Percentiles rank a stretch among this genome's conserved stretches.
These are phyloP conservation scores for Echinosophora koreensis DNA, from an alignment of 306 rosid genomes.

Conservation along the genomic window DNA sequence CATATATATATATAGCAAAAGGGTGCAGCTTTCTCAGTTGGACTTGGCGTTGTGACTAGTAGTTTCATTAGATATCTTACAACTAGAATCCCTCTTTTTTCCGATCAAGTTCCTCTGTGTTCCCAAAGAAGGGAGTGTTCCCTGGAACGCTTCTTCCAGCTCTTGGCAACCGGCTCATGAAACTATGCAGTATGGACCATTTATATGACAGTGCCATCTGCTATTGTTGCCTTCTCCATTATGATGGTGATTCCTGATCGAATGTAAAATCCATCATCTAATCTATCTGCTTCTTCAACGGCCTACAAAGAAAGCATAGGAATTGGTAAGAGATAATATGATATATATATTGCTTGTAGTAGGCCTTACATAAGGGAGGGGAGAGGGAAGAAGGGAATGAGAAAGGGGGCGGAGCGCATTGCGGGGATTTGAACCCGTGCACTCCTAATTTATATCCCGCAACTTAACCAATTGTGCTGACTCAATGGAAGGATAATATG, in stretches of 20 bases:
- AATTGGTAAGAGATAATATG: constrained; percentile 16
- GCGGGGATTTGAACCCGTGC: too few species aligned
- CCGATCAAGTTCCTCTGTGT: background rate
- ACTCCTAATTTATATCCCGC: too few species aligned
- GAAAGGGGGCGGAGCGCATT: too few species aligned
- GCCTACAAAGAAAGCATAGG: constrained; percentile 59
- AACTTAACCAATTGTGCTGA: too few species aligned
- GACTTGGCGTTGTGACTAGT: constrained; percentile 18
- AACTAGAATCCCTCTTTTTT: too few species aligned
- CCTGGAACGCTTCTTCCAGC: constrained; percentile 34
- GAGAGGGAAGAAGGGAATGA: too few species aligned
- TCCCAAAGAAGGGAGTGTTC: constrained; percentile 26
- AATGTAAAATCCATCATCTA: constrained; percentile 83
- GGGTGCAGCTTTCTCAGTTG: constrained; percentile 44
- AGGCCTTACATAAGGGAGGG: too few species aligned
- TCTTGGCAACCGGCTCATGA: background rate
- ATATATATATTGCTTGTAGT: too few species aligned
- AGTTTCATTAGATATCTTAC: too few species aligned
- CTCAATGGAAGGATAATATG: too few species aligned
- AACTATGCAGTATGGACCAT: background rate
- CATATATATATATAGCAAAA: constrained; percentile 23
- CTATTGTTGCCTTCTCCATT: constrained; percentile 77
- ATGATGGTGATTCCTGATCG: constrained; percentile 81
- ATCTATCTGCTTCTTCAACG: constrained; percentile 83
- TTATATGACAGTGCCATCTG: constrained; percentile 76